A percentile compares a stretch with the other conserved stretches of the same genome.
These are phyloP conservation scores for Pichia kudriavzevii DNA, from an alignment of 1,139 yeast species.

Conservation along the genomic window DNA sequence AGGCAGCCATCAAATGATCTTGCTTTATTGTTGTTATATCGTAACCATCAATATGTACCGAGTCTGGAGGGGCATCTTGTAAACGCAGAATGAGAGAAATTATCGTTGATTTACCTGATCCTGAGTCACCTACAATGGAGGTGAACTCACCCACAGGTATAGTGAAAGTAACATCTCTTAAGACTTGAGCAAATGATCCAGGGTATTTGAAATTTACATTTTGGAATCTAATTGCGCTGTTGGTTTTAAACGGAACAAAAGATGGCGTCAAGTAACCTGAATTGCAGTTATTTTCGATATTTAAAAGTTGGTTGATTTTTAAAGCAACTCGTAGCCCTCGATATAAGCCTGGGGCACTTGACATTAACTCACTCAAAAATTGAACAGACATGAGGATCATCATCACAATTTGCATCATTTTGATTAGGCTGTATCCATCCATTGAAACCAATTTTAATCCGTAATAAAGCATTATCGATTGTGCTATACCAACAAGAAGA, in stretches of 20 bases:
- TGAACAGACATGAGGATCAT: constrained; percentile 66
- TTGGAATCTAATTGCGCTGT: constrained; percentile 33
- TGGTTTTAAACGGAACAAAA: constrained; percentile 9
- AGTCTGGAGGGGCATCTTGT: constrained; percentile 25
- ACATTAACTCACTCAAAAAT: constrained; percentile 51
- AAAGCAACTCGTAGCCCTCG: constrained; percentile 69
- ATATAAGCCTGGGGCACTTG: constrained; percentile 66
- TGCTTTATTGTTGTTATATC: constrained; percentile 42
- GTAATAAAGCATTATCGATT: constrained; percentile 64
- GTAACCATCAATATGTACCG: constrained; percentile 27
- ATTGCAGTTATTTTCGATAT: constrained; percentile 23
- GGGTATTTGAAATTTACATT: constrained; percentile 46
- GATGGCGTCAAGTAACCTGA: constrained; percentile 23
- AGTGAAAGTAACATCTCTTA: constrained; percentile 35
- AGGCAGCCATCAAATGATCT: constrained; percentile 42
- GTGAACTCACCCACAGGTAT: constrained; percentile 43
- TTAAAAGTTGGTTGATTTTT: constrained; percentile 33
- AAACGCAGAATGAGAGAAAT: constrained; percentile 46
- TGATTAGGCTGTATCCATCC: constrained; percentile 46
- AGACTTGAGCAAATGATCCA: constrained; percentile 21
- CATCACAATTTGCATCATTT: constrained; percentile 62
- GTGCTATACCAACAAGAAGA: constrained; percentile 52
- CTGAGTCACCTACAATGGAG: constrained; percentile 70
- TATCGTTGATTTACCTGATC: constrained; percentile 75
- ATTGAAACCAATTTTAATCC: constrained; percentile 63